Conservation (phyloP, 2,329 filamentous ascomycete genomes). For the Akanthomyces uredinophilus region DNA sequence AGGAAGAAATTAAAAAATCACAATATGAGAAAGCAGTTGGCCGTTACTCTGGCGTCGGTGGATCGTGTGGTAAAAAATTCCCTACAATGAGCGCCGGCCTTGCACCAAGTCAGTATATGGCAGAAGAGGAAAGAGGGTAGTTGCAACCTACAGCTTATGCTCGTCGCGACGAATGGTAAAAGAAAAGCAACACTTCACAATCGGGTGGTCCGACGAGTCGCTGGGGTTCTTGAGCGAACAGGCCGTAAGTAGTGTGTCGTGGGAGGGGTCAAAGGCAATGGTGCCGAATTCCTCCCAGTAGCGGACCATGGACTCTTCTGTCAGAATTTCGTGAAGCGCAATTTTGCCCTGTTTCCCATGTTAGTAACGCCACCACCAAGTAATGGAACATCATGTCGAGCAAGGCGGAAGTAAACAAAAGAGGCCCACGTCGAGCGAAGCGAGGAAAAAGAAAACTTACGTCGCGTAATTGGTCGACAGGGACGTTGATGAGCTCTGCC, state of each 20-base stretch:
- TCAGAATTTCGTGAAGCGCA: conserved; percentile 90
- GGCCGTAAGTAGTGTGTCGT: conserved; percentile 92
- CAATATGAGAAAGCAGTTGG: neutral
- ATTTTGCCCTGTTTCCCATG: conserved; percentile 67
- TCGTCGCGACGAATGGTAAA: conserved; percentile 94
- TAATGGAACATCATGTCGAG: neutral
- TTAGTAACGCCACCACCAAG: neutral
- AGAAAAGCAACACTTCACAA: conserved; percentile 92
- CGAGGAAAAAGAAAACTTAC: conserved; percentile 49
- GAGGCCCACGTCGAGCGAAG: neutral
- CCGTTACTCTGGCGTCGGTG: conserved; percentile 27
- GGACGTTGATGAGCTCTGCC: conserved; percentile 91
- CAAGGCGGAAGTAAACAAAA: neutral
- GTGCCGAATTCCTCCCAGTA: conserved; percentile 99
- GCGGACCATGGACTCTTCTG: conserved; percentile 88
- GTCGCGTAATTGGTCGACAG: conserved; percentile 84
- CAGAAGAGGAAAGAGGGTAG: neutral
- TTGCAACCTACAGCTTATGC: conserved; percentile 80
- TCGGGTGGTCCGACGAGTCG: conserved; percentile 60
- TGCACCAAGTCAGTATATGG: conserved; percentile 38
- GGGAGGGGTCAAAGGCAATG: conserved; percentile 89
- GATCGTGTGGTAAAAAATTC: conserved; percentile 88
- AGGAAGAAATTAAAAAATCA: neutral
- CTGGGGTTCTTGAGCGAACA: conserved; percentile 84
- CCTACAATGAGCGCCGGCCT: conserved; percentile 93